A percentile compares a stretch with the other conserved stretches of the same genome.
phyloP scores from a whole-genome alignment of 306 rosid species.

The Boehmeria nivea region DNA sequence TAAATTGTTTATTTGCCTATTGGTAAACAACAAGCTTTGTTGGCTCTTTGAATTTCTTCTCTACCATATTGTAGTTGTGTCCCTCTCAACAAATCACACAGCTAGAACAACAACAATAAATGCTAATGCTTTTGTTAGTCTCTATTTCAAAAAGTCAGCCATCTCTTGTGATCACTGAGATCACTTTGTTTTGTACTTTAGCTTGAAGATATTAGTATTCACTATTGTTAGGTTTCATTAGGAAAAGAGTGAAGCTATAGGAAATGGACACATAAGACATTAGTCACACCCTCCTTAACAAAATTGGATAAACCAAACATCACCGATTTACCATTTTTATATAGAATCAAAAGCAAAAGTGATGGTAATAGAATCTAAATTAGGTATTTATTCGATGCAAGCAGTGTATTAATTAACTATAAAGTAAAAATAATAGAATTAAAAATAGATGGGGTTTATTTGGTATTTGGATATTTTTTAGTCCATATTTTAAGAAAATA shows the following conservation, averaged over 20 bases:
- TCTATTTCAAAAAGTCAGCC: neutral
- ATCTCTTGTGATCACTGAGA: neutral
- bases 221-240: conserved; percentile 7
- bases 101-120: neutral
- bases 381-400: too few species aligned
- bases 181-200: neutral
- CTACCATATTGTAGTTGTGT: neutral
- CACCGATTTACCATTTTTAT: conserved; percentile 5
- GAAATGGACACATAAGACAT: neutral
- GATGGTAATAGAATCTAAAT: too few species aligned
- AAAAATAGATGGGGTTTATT: too few species aligned
- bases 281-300: conserved; percentile 14
- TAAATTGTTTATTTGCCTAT: neutral
- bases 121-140: neutral
- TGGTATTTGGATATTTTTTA: too few species aligned
- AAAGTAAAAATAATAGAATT: too few species aligned
- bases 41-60: neutral
- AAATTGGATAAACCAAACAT: conserved; percentile 20
- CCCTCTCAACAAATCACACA: neutral
- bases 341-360: too few species aligned
- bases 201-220: conserved; percentile 1
- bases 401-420: too few species aligned
- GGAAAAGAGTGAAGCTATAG: neutral
- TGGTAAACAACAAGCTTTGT: neutral
- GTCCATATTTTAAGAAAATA: too few species aligned